A percentile compares a stretch with the other conserved stretches of the same genome.
These are phyloP conservation scores for Penicillium sp. DNA, from an alignment of 2,329 filamentous ascomycete species.

Conservation along the genomic window DNA sequence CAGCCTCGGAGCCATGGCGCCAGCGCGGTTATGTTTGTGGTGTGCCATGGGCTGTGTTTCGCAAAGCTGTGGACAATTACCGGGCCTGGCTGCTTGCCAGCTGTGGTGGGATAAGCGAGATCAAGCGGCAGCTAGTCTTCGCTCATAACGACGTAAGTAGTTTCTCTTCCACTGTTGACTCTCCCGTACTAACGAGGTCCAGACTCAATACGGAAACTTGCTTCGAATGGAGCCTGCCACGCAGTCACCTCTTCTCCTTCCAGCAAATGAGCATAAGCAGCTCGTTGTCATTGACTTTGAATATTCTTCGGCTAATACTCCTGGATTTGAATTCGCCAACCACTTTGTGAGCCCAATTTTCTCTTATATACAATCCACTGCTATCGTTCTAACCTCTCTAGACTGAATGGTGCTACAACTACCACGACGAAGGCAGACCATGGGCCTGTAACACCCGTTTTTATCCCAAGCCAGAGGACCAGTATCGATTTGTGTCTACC, in stretches of 20 bases:
- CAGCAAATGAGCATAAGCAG: constrained; percentile 93
- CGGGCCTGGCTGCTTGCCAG: constrained; percentile 71
- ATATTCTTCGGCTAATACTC: constrained; percentile 87
- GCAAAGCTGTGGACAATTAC: constrained; percentile 74
- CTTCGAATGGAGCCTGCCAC: constrained; percentile 72
- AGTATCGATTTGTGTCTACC: constrained; percentile 79
- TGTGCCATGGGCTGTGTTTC: constrained; percentile 79
- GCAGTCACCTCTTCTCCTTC: constrained; percentile 83
- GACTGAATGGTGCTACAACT: constrained; percentile 98
- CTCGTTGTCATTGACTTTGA: constrained; percentile 98
- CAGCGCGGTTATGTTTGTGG: constrained; percentile 78
- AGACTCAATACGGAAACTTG: constrained; percentile 99
- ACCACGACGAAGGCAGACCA: constrained; percentile 72
- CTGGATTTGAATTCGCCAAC: constrained; percentile 91
- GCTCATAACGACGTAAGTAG: constrained; percentile 90
- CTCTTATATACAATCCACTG: background rate
- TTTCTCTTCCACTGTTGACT: background rate
- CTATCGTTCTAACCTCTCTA: constrained; percentile 31
- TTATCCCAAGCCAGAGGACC: constrained; percentile 82
- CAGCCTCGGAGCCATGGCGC: constrained; percentile 63
- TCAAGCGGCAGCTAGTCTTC: constrained; percentile 82
- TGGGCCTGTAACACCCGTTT: constrained; percentile 68
- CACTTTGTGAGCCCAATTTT: constrained; percentile 70
- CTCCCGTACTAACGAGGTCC: constrained; percentile 17
- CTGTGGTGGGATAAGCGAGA: constrained; percentile 68